Percentiles rank a stretch among this genome's conserved stretches.
These are phyloP conservation scores for Trichoderma orchidacearum DNA, from an alignment of 495 filamentous ascomycete genomes.

Conservation along the genomic window DNA sequence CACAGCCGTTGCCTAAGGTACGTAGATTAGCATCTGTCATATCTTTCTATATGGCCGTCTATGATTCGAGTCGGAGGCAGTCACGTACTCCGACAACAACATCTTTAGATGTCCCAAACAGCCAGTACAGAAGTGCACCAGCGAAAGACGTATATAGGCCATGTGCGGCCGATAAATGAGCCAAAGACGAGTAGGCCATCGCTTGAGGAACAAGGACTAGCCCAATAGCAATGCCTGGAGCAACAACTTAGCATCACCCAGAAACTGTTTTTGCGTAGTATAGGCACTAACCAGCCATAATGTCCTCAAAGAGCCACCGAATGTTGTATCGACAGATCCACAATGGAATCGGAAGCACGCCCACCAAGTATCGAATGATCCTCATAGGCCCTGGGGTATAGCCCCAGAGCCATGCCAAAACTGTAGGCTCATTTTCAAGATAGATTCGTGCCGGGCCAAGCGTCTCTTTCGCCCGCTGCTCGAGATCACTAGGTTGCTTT, in stretches of 20 bases:
- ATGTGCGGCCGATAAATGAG: constrained; percentile 28
- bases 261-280: too few species aligned
- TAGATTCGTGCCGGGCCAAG: constrained; percentile 22
- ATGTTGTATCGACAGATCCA: neutral
- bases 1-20: constrained; percentile 6
- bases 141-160: constrained; percentile 42
- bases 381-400: constrained; percentile 36
- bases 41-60: neutral
- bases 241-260: too few species aligned
- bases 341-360: constrained; percentile 6
- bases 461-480: neutral
- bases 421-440: constrained; percentile 61
- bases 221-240: constrained; percentile 7
- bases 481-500: neutral
- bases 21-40: neutral
- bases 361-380: constrained; percentile 33
- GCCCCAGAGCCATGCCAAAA: constrained; percentile 50
- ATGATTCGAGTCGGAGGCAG: neutral
- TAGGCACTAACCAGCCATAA: neutral
- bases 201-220: constrained; percentile 38
- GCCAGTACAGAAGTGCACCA: constrained; percentile 40
- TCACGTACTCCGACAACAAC: constrained; percentile 39
- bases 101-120: constrained; percentile 42
- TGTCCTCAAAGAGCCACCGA: neutral
- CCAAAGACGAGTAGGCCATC: constrained; percentile 40